Evolutionary conservation across 2,329 filamentous ascomycete species (phyloP).

Genomic region (Xylaria sp.): DNA sequence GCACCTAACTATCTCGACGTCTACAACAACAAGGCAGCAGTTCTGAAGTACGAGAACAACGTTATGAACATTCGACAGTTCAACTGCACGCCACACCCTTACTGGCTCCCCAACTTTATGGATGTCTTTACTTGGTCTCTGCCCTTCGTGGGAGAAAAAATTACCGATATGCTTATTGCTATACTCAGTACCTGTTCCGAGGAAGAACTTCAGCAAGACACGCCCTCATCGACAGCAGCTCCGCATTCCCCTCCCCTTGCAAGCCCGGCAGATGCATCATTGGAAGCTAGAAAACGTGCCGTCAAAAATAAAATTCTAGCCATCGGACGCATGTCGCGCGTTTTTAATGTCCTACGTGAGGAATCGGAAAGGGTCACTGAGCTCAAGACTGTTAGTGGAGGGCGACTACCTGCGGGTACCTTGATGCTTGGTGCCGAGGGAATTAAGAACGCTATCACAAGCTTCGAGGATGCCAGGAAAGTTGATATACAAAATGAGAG

Average conservation of each 20-base stretch:
- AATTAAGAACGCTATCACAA: constrained; percentile 98
- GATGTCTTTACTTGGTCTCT: constrained; percentile 99
- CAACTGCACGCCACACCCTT: constrained; percentile 98
- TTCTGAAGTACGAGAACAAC: constrained; percentile 99
- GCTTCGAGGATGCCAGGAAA: constrained; percentile 96
- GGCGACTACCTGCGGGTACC: constrained; percentile 90
- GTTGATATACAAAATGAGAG: constrained; percentile 97
- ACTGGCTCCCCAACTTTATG: constrained; percentile 99
- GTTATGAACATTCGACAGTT: constrained; percentile 99
- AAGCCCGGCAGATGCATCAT: constrained; percentile 76
- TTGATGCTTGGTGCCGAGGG: constrained; percentile 98
- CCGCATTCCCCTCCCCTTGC: constrained; percentile 78
- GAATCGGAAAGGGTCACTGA: constrained; percentile 97
- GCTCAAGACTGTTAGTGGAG: constrained; percentile 95
- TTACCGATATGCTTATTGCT: constrained; percentile 99
- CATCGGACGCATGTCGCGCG: constrained; percentile 93
- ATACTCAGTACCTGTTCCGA: constrained; percentile 99
- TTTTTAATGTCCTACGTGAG: constrained; percentile 98
- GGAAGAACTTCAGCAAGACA: constrained; percentile 93
- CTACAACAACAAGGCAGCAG: constrained; percentile 99
- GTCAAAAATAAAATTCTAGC: constrained; percentile 99
- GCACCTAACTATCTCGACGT: constrained; percentile 99
- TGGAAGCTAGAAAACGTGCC: constrained; percentile 92
- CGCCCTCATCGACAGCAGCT: constrained; percentile 74
- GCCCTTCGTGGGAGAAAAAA: constrained; percentile 98